Percentiles rank a stretch among this genome's conserved stretches.
phyloP scores from a whole-genome alignment of 805 yeast species.

The Metschnikowia drakensbergensis region DNA sequence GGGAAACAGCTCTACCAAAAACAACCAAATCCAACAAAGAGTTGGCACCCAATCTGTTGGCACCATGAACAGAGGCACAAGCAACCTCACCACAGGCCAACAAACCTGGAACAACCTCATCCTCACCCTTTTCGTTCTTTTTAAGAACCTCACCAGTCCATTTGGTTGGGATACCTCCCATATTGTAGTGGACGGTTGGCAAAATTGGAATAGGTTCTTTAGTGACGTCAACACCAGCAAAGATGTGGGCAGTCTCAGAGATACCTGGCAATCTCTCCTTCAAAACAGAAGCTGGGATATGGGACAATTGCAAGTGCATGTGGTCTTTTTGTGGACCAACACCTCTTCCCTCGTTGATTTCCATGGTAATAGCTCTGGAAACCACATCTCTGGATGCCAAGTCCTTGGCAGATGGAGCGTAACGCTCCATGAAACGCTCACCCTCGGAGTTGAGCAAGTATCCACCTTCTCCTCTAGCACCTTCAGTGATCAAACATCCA shows the following conservation, averaged over 20 bases:
- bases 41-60: conserved; percentile 98
- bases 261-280: conserved; percentile 98
- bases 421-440: conserved; percentile 99
- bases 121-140: conserved; percentile 81
- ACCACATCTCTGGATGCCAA: conserved; percentile 98
- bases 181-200: conserved; percentile 98
- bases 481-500: conserved; percentile 98
- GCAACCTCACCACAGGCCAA: conserved; percentile 99
- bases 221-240: conserved; percentile 99
- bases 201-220: conserved; percentile 98
- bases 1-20: conserved; percentile 97
- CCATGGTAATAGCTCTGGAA: conserved; percentile 97
- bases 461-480: conserved; percentile 99
- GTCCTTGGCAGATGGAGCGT: conserved; percentile 98
- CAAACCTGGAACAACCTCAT: conserved; percentile 86
- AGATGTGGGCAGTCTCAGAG: conserved; percentile 96
- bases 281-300: conserved; percentile 86
- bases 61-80: conserved; percentile 99
- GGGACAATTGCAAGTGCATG: conserved; percentile 89
- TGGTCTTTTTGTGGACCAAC: conserved; percentile 96
- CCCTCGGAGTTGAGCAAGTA: conserved; percentile 94
- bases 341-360: conserved; percentile 98
- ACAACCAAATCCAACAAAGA: conserved; percentile 94
- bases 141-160: conserved; percentile 94
- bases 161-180: conserved; percentile 99